Percentiles rank a stretch among this genome's conserved stretches.
Evolutionary conservation across 106 monocot genomes (phyloP).

Genomic region (Dendrobium chrysotoxum): DNA sequence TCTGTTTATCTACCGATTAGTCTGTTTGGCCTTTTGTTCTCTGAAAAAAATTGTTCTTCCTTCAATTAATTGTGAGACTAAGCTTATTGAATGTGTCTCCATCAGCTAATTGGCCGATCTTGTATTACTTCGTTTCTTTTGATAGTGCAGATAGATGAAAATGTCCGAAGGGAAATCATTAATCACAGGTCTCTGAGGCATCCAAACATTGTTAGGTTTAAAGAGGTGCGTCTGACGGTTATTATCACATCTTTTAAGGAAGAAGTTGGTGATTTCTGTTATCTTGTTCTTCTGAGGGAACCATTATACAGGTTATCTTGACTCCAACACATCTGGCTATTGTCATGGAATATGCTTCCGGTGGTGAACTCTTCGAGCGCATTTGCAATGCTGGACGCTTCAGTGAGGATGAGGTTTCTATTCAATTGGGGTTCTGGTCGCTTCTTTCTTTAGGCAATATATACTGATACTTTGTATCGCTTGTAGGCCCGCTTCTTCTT

Average conservation of each 20-base stretch:
- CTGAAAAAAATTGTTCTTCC: not conserved
- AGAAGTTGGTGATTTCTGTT: not conserved
- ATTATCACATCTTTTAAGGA: not conserved
- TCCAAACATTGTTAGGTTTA: conserved; percentile 72
- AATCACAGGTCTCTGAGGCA: conserved; percentile 75
- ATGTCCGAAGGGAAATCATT: conserved; percentile 72
- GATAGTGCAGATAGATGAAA: conserved; percentile 59
- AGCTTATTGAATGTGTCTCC: not conserved
- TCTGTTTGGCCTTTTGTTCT: not conserved
- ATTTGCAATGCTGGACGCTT: conserved; percentile 92
- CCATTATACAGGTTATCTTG: conserved; percentile 64
- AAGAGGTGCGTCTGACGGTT: conserved; percentile 32
- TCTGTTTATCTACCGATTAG: not conserved
- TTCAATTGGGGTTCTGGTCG: not conserved
- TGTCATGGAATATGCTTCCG: conserved; percentile 98
- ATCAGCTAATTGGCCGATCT: not conserved
- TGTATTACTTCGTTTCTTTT: not conserved
- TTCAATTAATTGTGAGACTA: not conserved
- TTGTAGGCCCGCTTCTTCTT: conserved; percentile 90
- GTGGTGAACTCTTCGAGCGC: conserved; percentile 93
- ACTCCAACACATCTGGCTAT: conserved; percentile 97
- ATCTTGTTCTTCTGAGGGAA: not conserved
- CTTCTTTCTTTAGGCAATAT: not conserved
- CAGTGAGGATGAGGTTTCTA: conserved; percentile 65
- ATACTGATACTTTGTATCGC: conserved; percentile 3